These are phyloP conservation scores for Vanrija sp. DNA, from an alignment of 1,284 basidiomycete genomes.

Conservation along the genomic window DNA sequence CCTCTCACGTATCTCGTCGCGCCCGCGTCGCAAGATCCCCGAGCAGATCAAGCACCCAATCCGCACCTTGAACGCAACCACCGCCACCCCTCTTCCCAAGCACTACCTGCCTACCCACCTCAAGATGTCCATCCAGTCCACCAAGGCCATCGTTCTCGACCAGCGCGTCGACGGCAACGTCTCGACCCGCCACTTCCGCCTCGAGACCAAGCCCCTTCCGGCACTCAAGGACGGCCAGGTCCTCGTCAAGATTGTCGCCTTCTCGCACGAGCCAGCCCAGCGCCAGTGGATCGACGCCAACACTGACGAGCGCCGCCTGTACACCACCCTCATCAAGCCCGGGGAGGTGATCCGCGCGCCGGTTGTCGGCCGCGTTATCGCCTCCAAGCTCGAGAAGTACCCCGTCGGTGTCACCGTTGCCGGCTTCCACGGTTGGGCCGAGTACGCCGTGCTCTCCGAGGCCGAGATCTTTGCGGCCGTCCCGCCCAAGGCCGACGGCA, in stretches of 20 bases:
- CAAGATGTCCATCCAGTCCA: not conserved
- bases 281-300: constrained; percentile 25
- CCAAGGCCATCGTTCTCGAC: not conserved
- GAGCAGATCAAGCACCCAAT: no score
- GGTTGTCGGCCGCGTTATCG: constrained; percentile 27
- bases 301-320: constrained; percentile 23
- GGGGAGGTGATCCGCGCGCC: constrained; percentile 28
- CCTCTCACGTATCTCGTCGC: no score
- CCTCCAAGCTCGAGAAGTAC: constrained; percentile 21
- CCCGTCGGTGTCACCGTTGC: constrained; percentile 27
- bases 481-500: not conserved
- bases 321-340: constrained; percentile 23
- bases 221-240: constrained; percentile 9
- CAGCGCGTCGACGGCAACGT: constrained; percentile 17
- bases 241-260: constrained; percentile 22
- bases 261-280: constrained; percentile 35
- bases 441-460: constrained; percentile 30
- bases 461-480: constrained; percentile 2
- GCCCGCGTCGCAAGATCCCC: no score
- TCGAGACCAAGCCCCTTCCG: constrained; percentile 12
- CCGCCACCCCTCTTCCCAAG: no score
- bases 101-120: no score
- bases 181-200: constrained; percentile 20
- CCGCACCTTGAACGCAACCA: no score
- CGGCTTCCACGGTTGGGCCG: constrained; percentile 26